phyloP scores from a whole-genome alignment of 345 rosid genomes.

The Melaleuca quinquenervia region DNA sequence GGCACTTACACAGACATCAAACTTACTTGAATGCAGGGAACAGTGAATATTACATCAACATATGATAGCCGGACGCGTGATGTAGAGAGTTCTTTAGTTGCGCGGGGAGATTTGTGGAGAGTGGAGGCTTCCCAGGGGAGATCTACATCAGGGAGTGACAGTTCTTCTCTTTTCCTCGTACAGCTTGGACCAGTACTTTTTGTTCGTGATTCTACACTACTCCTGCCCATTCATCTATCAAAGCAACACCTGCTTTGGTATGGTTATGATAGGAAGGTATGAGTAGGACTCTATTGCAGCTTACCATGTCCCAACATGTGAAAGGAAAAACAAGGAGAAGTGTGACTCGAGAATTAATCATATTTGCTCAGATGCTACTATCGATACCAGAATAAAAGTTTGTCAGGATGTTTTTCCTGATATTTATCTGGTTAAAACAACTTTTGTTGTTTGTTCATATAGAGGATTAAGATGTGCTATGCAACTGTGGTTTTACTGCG shows the following conservation, averaged over 20 bases:
- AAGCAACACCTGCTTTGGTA: conserved; percentile 99
- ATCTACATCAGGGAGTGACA: conserved; percentile 52
- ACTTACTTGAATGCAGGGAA: conserved; percentile 38
- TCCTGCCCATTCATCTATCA: conserved; percentile 82
- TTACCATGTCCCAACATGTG: neutral
- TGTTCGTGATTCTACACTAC: conserved; percentile 82
- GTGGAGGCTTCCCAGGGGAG: conserved; percentile 68
- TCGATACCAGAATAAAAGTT: neutral
- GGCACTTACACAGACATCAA: neutral
- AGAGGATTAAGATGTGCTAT: neutral
- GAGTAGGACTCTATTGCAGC: neutral
- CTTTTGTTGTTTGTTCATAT: neutral
- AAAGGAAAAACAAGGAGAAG: neutral
- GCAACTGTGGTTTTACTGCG: neutral
- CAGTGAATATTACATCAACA: conserved; percentile 61
- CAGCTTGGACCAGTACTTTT: conserved; percentile 94
- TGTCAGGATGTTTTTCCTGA: neutral
- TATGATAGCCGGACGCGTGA: conserved; percentile 65
- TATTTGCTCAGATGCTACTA: neutral
- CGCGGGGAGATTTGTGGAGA: conserved; percentile 96
- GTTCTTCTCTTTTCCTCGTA: conserved; percentile 75
- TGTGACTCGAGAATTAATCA: neutral
- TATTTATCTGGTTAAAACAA: neutral
- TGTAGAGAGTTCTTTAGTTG: conserved; percentile 69
- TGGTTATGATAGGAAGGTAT: conserved; percentile 93